Evolutionary conservation across 1,139 yeast species (phyloP).

Genomic region (Pichia sp.): DNA sequence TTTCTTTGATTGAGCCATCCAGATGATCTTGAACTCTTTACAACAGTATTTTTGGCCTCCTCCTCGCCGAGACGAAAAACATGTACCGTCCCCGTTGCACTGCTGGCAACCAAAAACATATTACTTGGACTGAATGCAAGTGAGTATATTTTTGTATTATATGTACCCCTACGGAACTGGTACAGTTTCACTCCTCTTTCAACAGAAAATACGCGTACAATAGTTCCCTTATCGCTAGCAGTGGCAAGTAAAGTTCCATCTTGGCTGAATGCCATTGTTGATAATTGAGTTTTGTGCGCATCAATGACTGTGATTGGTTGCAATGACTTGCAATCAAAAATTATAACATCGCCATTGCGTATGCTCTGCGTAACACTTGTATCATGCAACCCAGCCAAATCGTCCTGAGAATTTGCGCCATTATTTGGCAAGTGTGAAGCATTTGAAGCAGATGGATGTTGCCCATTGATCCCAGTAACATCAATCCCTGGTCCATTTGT

Average conservation of each 20-base stretch:
- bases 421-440: neutral
- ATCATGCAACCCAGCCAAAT: conserved; percentile 11
- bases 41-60: conserved; percentile 41
- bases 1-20: conserved; percentile 17
- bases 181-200: conserved; percentile 76
- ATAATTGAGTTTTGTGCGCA: conserved; percentile 85
- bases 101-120: conserved; percentile 71
- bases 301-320: conserved; percentile 88
- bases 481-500: conserved; percentile 16
- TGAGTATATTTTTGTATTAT: conserved; percentile 84
- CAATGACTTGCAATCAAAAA: conserved; percentile 69
- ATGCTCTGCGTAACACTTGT: conserved; percentile 25
- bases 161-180: conserved; percentile 92
- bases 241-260: conserved; percentile 88
- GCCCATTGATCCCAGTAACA: conserved; percentile 12
- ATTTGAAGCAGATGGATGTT: conserved; percentile 4
- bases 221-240: conserved; percentile 94
- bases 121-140: conserved; percentile 76
- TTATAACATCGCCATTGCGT: conserved; percentile 80
- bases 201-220: conserved; percentile 81
- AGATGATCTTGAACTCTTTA: conserved; percentile 16
- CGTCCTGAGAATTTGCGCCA: conserved; percentile 5
- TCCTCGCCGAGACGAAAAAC: conserved; percentile 70
- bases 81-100: conserved; percentile 92
- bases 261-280: conserved; percentile 69